Evolutionary conservation across 2,329 filamentous ascomycete genomes (phyloP).

Genomic region (Lasiodiplodia sp.): DNA sequence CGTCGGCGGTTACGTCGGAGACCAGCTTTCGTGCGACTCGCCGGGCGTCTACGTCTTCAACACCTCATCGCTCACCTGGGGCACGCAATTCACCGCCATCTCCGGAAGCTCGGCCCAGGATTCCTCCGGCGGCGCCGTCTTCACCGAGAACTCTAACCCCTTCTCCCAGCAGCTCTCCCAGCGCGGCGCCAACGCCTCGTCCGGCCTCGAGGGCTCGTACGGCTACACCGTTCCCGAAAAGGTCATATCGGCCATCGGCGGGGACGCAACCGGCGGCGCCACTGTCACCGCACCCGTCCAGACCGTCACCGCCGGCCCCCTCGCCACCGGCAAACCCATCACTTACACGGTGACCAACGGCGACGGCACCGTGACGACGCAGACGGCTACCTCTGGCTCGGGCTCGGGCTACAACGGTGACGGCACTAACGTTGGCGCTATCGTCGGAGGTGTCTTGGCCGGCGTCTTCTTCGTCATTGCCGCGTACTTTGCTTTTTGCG

Average conservation of each 20-base stretch:
- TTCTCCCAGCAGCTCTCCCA: constrained; percentile 61
- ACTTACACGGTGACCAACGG: constrained; percentile 68
- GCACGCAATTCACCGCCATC: constrained; percentile 71
- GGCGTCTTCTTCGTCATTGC: constrained; percentile 69
- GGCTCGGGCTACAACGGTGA: constrained; percentile 34
- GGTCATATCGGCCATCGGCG: constrained; percentile 72
- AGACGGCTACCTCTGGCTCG: constrained; percentile 41
- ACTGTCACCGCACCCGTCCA: constrained; percentile 70
- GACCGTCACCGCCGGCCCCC: constrained; percentile 70
- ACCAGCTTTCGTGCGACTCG: constrained; percentile 68
- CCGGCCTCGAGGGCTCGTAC: constrained; percentile 64
- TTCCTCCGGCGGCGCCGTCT: constrained; percentile 36
- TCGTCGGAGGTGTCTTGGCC: constrained; percentile 67
- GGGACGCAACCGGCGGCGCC: constrained; percentile 70
- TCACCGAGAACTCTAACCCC: constrained; percentile 42
- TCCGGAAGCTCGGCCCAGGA: constrained; percentile 57
- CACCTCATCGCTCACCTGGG: constrained; percentile 72
- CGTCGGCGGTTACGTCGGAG: constrained; percentile 73
- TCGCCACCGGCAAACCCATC: constrained; percentile 72
- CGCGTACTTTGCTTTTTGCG: constrained; percentile 73
- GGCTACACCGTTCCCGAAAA: constrained; percentile 74
- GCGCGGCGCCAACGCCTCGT: constrained; percentile 54
- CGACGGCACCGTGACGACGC: constrained; percentile 44
- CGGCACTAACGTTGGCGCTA: constrained; percentile 61
- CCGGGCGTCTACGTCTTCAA: constrained; percentile 81